Conservation (phyloP, 768 basidiomycete species). For the Infundibulicybe gibba region DNA sequence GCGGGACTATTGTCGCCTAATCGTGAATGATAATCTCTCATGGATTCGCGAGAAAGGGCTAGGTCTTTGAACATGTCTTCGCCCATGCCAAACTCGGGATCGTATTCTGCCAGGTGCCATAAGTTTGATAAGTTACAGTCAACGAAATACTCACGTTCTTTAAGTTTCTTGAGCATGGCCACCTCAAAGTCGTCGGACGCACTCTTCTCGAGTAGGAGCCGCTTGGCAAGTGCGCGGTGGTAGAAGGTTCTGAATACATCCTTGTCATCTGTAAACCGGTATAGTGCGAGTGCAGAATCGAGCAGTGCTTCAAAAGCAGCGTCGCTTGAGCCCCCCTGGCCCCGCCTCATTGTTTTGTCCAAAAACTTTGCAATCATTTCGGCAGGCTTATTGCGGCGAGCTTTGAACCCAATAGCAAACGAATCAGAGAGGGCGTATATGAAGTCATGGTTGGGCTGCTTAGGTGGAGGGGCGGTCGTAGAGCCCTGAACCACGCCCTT, state of each 20-base stretch:
- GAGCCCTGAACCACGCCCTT: conserved; percentile 11
- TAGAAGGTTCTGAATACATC: conserved; percentile 95
- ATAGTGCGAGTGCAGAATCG: conserved; percentile 67
- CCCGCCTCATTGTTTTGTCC: conserved; percentile 83
- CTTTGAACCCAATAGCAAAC: conserved; percentile 71
- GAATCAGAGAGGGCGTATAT: conserved; percentile 67
- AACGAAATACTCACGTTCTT: conserved; percentile 49
- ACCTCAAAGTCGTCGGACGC: conserved; percentile 88
- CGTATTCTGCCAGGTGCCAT: conserved; percentile 60
- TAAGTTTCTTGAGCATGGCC: conserved; percentile 79
- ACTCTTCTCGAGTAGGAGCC: conserved; percentile 77
- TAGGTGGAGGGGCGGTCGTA: conserved; percentile 26
- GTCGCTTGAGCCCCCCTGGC: conserved; percentile 70
- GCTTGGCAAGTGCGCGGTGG: conserved; percentile 82
- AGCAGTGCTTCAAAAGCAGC: conserved; percentile 58
- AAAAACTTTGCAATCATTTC: conserved; percentile 93
- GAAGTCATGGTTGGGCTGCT: conserved; percentile 51
- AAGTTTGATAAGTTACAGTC: conserved; percentile 1
- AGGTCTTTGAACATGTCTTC: conserved; percentile 96
- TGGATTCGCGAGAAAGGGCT: conserved; percentile 68
- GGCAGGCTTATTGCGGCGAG: conserved; percentile 77
- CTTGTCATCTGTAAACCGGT: conserved; percentile 87
- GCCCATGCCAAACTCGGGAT: conserved; percentile 92
- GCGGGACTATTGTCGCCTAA: conserved; percentile 31
- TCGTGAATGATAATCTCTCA: conserved; percentile 60